Evolutionary conservation across 495 filamentous ascomycete genomes (phyloP), one percentile per base, ranked within the genome.

Genomic region (Penicillium antarcticum): DNA sequence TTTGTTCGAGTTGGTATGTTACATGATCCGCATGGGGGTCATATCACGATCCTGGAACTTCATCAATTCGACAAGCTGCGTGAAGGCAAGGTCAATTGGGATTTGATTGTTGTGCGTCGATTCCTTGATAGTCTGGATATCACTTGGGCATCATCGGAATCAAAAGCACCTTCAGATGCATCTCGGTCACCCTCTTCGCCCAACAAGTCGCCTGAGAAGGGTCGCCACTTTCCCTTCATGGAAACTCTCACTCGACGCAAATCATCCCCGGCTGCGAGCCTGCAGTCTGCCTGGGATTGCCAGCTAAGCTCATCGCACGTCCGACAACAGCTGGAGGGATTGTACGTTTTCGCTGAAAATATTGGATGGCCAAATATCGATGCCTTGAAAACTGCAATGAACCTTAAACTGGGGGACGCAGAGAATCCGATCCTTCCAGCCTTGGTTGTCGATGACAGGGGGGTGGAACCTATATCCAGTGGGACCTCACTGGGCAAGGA

Each of bases 41-140:
- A 70, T 42, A 68, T 86, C 29, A 81, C 75, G 41, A 63, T 73
- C 6, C 75, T 82, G 12, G 86, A 91, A 51, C 74, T 86, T 21
- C 70, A 75, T 23, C 72, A 76, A 10, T 88, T 90, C 43, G 81
- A 87, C 26, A 79, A 77, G 52, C 71, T 86, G 32, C 80, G 83
- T 17, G 86, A 80, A 24, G 70, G 73, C 13, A 87, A 87, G 52
- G 81, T 91, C 12, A 83, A 86, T 56, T 95, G 89, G 89, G 89
- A 91, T 55, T 65, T 95, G 26, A 69, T 91, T 14, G 76, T 90
- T 29, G 88, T 87, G 29, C 80, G 87, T 13, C 74, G 82, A 2
- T 91, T 90, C 73, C 74, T 92, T 12, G 86, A 92, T 54, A 90
- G 87, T 62, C 83, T 95, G 18, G 57, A 66, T 14, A 62, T 71